These are phyloP conservation scores for Cryptococcus sp. DNA, from an alignment of 1,284 basidiomycete genomes.

Conservation along the genomic window DNA sequence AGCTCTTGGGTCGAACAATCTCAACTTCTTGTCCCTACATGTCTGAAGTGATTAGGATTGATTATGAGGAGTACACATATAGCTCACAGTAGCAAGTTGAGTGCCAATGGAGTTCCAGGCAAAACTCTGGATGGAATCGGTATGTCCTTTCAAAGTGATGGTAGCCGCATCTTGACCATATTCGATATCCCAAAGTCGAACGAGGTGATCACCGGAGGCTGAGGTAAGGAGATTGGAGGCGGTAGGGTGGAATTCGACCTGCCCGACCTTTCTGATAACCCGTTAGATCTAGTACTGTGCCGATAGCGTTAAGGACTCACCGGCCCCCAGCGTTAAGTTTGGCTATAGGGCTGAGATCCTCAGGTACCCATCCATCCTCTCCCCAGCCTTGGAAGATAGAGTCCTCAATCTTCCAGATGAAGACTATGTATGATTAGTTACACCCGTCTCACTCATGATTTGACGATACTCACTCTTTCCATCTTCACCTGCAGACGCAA, in stretches of 20 bases:
- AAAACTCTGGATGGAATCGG: constrained; percentile 81
- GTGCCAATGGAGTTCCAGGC: constrained; percentile 80
- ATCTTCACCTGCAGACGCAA: constrained; percentile 89
- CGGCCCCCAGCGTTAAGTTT: constrained; percentile 49
- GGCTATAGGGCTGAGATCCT: constrained; percentile 71
- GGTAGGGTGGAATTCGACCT: constrained; percentile 91
- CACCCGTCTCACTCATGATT: neutral
- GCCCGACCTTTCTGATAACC: constrained; percentile 76
- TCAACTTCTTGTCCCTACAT: constrained; percentile 85
- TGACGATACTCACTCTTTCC: constrained; percentile 57
- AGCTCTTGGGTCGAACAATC: constrained; percentile 81
- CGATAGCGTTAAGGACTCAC: constrained; percentile 15
- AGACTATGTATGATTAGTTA: constrained; percentile 48
- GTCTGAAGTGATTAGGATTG: constrained; percentile 53
- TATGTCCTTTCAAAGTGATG: constrained; percentile 67
- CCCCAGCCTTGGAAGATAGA: constrained; percentile 77
- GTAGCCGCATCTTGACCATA: constrained; percentile 58
- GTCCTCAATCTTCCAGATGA: constrained; percentile 80
- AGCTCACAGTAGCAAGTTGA: constrained; percentile 53
- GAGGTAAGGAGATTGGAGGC: constrained; percentile 81
- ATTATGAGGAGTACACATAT: neutral
- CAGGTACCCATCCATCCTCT: constrained; percentile 70
- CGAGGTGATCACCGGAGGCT: constrained; percentile 79
- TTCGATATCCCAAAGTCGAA: constrained; percentile 88
- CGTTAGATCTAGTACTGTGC: neutral